Conservation (phyloP, 2,329 filamentous ascomycete genomes). For the Aspergillus felis region DNA sequence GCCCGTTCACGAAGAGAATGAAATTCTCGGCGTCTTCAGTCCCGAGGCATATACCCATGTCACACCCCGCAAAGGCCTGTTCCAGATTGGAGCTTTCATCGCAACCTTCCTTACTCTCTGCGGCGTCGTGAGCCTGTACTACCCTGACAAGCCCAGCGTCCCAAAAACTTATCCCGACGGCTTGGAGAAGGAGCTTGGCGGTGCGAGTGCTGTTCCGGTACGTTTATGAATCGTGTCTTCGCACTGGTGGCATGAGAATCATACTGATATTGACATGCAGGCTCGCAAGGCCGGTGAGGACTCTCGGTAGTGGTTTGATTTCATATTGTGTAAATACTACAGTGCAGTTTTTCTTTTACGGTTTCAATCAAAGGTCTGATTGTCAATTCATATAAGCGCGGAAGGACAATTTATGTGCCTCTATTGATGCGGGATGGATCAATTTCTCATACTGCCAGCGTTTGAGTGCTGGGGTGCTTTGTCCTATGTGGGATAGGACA, state of each 20-base stretch:
- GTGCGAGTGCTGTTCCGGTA: slow-evolving; percentile 63
- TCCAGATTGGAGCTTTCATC: slow-evolving; percentile 67
- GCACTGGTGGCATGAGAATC: not conserved
- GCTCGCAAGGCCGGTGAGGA: slow-evolving; percentile 38
- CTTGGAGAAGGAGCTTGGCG: slow-evolving; percentile 70
- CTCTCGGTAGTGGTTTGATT: slow-evolving; percentile 30
- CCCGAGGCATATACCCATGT: slow-evolving; percentile 86
- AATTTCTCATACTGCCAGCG: not conserved
- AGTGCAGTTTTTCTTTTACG: slow-evolving; percentile 31
- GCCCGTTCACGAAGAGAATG: slow-evolving; percentile 93
- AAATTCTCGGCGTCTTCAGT: slow-evolving; percentile 84
- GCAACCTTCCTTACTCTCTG: slow-evolving; percentile 59
- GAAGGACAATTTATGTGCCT: not conserved
- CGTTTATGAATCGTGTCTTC: slow-evolving; percentile 32
- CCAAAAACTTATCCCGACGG: slow-evolving; percentile 67
- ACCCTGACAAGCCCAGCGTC: slow-evolving; percentile 67
- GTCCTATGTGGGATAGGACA: not conserved
- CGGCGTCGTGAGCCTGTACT: slow-evolving; percentile 64
- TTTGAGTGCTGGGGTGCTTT: not conserved
- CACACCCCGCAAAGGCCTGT: slow-evolving; percentile 64
- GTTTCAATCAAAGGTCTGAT: slow-evolving; percentile 27
- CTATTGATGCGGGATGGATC: not conserved
- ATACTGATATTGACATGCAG: slow-evolving; percentile 18
- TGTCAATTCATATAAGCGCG: slow-evolving; percentile 12
- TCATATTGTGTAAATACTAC: slow-evolving; percentile 39